Evolutionary conservation across 495 filamentous ascomycete genomes (phyloP), one percentile per base, ranked within the genome.

Genomic region (Lasiosphaeria ovina): DNA sequence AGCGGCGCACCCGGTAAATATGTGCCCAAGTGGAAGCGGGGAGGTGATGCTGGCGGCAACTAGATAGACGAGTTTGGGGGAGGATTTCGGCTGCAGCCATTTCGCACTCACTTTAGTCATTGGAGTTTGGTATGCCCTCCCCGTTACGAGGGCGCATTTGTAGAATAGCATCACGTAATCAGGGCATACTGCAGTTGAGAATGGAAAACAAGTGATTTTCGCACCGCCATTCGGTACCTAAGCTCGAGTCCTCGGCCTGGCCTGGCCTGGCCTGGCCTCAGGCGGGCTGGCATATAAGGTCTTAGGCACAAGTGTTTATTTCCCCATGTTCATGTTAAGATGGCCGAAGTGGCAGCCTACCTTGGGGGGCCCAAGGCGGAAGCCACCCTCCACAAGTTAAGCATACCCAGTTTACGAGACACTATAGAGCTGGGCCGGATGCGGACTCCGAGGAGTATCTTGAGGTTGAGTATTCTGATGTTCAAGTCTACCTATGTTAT

Each of bases 1-100:
- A 76, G 74, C 35, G 76, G 78, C 14, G 72, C 61, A 9, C 63
- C 77, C 16, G 78, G 77, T 55, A 80, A 80, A 61, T 81, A 68
- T 56, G 77, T 80, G 51, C 77, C 77, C 53, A 69, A 67, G 64
- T 73, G 64, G 61, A 66, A 69, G 10, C 63, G 72, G 40, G 70
- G 66, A 14, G 62, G 55, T 47, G 70, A 60, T n/a, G 62, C 51
- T 42, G 68, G 58, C 58, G 61, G 61, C 51, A 60, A 62, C 35
- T 60, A 63, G 58, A 49, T 47, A 55, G 47, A 51, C 40, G 47
- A 51, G 51, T 32, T 10, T 35, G 24, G 24, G n/a, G 8, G 35
- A 32, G 12, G 53, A 24, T 24, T 24, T 24, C 24, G 24, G 10
- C 36, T 57, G 17, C 12, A 47, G 24, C 53, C 34, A 35, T 67